These are phyloP conservation scores for Calonectria multiphialidica DNA, from an alignment of 2,329 filamentous ascomycete genomes.

Conservation along the genomic window DNA sequence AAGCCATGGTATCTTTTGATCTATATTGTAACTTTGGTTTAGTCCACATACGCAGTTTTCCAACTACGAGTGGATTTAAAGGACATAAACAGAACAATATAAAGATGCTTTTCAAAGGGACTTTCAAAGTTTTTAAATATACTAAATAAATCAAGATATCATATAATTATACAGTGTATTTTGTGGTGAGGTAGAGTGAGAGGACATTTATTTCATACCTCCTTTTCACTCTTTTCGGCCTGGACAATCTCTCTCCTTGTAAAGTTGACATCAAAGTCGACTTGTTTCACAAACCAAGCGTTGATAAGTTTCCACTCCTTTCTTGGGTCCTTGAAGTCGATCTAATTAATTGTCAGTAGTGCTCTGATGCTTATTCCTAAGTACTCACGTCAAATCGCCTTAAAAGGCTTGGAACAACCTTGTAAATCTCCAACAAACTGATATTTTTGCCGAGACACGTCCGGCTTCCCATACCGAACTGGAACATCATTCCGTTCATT, in stretches of 20 bases:
- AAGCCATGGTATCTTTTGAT: too few relatives aligned
- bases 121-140: too few relatives aligned
- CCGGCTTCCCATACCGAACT: slow-evolving; percentile 78
- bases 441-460: slow-evolving; percentile 80
- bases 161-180: neutral
- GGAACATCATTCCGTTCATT: slow-evolving; percentile 51
- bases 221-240: slow-evolving; percentile 34
- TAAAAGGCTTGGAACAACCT: slow-evolving; percentile 63
- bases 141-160: too few relatives aligned
- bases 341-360: slow-evolving; percentile 50
- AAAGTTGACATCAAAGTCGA: slow-evolving; percentile 64
- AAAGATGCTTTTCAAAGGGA: too few relatives aligned
- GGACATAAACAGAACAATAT: too few relatives aligned
- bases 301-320: slow-evolving; percentile 71
- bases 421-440: slow-evolving; percentile 72
- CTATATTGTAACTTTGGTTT: too few relatives aligned
- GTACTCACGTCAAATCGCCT: slow-evolving; percentile 39
- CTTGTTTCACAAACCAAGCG: slow-evolving; percentile 74
- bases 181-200: neutral
- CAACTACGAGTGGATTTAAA: too few relatives aligned
- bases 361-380: accelerated
- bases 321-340: slow-evolving; percentile 64
- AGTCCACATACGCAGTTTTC: too few relatives aligned
- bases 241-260: slow-evolving; percentile 57
- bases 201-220: neutral